A percentile compares a stretch with the other conserved stretches of the same genome.
These are phyloP conservation scores for Jamesozyma lodderae DNA, from an alignment of 805 yeast species.

Conservation along the genomic window DNA sequence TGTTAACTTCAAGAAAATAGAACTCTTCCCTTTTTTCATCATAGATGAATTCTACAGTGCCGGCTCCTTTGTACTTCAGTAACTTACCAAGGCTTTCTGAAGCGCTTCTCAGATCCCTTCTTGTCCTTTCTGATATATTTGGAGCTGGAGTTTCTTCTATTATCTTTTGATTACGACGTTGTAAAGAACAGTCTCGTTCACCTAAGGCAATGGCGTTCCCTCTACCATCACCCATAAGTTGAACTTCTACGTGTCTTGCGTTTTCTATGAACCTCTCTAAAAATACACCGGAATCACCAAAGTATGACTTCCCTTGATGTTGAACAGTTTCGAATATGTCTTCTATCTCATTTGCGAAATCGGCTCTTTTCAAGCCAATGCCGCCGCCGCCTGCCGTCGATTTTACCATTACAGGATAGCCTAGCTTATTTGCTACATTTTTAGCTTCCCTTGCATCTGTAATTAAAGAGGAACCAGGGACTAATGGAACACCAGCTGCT, in stretches of 20 bases:
- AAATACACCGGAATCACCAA: constrained; percentile 93
- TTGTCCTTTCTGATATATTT: constrained; percentile 70
- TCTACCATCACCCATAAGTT: constrained; percentile 90
- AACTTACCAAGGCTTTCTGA: constrained; percentile 75
- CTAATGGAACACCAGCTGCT: constrained; percentile 88
- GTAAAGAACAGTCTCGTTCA: constrained; percentile 95
- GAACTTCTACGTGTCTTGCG: constrained; percentile 94
- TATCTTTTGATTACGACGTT: constrained; percentile 92
- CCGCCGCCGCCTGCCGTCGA: constrained; percentile 99
- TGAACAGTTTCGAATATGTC: constrained; percentile 82
- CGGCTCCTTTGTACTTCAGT: constrained; percentile 91
- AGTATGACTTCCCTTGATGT: constrained; percentile 87
- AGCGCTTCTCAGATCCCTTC: constrained; percentile 66
- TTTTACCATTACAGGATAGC: constrained; percentile 90
- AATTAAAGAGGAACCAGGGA: constrained; percentile 92
- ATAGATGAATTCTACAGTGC: constrained; percentile 92
- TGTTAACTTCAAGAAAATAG: constrained; percentile 92
- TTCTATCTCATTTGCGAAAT: constrained; percentile 68
- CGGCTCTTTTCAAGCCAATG: constrained; percentile 92
- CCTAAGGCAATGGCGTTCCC: constrained; percentile 93
- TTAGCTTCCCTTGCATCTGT: constrained; percentile 64
- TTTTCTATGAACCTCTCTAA: constrained; percentile 90
- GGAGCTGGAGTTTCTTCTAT: constrained; percentile 99
- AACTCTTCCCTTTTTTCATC: constrained; percentile 81
- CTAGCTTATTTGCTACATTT: constrained; percentile 60